Conservation (phyloP, 345 rosid species). For the Lepidium sativum region DNA sequence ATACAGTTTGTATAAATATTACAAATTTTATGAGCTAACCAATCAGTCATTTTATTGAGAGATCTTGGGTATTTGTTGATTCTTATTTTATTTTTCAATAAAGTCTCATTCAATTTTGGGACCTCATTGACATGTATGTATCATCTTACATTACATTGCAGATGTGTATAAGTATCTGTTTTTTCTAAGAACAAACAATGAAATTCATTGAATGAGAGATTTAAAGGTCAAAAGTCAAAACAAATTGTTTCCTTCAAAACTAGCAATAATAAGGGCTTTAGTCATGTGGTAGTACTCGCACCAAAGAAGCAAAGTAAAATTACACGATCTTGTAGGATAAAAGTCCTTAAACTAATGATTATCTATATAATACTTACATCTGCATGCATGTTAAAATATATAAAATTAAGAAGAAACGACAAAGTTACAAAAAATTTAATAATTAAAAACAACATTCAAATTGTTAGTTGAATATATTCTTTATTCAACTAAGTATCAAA, state of each 20-base stretch:
- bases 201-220: neutral
- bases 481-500: too few species aligned
- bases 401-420: neutral
- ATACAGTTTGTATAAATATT: too few species aligned
- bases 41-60: too few species aligned
- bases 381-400: neutral
- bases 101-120: too few species aligned
- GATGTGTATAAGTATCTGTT: neutral
- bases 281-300: slow-evolving; percentile 9
- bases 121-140: neutral
- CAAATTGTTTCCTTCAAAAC: neutral
- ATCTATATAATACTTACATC: neutral
- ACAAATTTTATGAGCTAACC: too few species aligned
- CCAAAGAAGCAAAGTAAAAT: neutral
- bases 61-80: too few species aligned
- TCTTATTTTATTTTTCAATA: too few species aligned
- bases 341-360: neutral
- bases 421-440: neutral
- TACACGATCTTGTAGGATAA: neutral
- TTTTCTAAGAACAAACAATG: neutral
- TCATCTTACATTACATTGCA: neutral
- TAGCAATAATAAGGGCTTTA: slow-evolving; percentile 1
- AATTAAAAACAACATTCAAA: too few species aligned
- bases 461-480: too few species aligned
- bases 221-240: neutral